Base-by-base conservation (phyloP, 768 basidiomycete species). In the Tulasnella sp. region DNA sequence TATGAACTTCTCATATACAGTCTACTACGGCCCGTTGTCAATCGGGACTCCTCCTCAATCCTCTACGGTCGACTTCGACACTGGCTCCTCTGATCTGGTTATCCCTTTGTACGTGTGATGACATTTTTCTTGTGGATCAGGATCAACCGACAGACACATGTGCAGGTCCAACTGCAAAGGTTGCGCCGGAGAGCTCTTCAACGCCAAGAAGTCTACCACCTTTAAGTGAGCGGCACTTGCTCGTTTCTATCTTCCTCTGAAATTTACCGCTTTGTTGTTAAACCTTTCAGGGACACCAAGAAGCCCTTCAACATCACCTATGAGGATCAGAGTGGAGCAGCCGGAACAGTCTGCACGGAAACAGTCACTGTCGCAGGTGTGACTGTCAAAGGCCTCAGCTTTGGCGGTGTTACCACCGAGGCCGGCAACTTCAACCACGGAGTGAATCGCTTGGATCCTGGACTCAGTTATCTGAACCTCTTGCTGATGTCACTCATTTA, bases 361-460 rank as follows among this genome's bases (percentile, higher is more conserved):
- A 29, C 49, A 15, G 49, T 51, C 49, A 51, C 49, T n/a, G 25
- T 51, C 49, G 49, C 49, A n/a, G 49, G 49, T 29, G 9, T 51
- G 4, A 51, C 49, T 34, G 12, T 51, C 25, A 34, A 51, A 0
- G 38, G 38, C 2, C 49, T 30, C n/a, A 17, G 15, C 27, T 51
- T 51, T 19, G 49, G 49, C 3, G 49, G n/a, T n/a, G 78, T 78
- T 21, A 70, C 65, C 15, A 66, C 64, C 1, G 76, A 75, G 52
- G 74, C 73, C 8, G 12, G 64, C 10, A 38, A 53, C 53, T 11
- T 43, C n/a, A 19, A 19, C 10, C 11, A 11, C 10, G 59, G 58
- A 10, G 31, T 10, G 41, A 19, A 19, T 43, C 43, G 34, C 53
- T 41, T 53, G n/a, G 10, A 10, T 10, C n/a, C 11, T 43, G 41